Base-by-base conservation (phyloP, 495 filamentous ascomycete genomes). In the Penicillium psychrofluorescens region DNA sequence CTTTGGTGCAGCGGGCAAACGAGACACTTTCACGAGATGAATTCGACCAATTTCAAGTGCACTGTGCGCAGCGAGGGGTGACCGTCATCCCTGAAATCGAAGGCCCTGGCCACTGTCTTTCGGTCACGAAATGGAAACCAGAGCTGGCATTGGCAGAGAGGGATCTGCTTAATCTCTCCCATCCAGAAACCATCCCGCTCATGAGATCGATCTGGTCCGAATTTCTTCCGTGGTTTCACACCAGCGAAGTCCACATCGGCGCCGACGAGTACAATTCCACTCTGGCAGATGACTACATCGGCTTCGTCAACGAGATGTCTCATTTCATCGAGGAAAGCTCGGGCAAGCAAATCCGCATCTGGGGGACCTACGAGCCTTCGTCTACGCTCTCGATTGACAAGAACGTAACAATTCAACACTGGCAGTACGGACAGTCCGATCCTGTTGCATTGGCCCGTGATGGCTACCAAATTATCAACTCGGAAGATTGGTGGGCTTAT, bases 391-490 rank as follows among this genome's bases (percentile, higher is more conserved):
- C 52, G 1, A 67, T 77, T 34, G 58, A 65, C 8, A 59, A 55
- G 9, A 61, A 70, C 35, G 59, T 78, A 31, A 71, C 67, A 9
- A 67, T 72, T 8, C 75, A 79, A 52, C 76, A 78, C 46, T 79
- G 76, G 76, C 75, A 79, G 42, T 74, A 73, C 45, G 76, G 75
- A 11, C 66, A 79, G 41, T 78, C 75, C 0, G 74, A 79, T 32
- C 74, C 75, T 0, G 57, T 75, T 7, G 43, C 42, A 8, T 57
- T 78, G 0, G 61, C 65, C 11, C 45, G 46, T 0, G 46, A 59
- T 2, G 70, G 67, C 6, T 76, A 77, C 44, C 44, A 62, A 6
- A 31, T 74, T 33, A 64, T 79, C 46, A 79, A 79, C 43, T 76
- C 72, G 1, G 67, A 79, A 29, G 76, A 79, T 44, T 72, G 69